phyloP scores from a whole-genome alignment of 345 rosid species.

The Citrus mangshanensis region DNA sequence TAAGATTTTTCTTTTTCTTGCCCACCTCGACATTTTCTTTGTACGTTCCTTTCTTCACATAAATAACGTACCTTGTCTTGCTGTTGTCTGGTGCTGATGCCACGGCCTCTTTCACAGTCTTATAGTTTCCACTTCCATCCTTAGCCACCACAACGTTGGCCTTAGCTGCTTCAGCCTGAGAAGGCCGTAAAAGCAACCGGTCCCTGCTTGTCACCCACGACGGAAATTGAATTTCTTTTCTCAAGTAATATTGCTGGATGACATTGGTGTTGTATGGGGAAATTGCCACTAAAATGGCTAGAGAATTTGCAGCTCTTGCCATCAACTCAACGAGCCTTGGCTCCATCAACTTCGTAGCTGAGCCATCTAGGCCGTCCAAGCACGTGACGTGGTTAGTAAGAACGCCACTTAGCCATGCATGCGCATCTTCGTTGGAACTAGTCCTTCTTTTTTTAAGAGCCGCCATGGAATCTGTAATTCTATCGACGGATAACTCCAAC shows the following conservation, averaged over 20 bases:
- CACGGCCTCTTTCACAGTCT: constrained; percentile 67
- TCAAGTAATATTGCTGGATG: constrained; percentile 3
- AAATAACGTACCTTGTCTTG: constrained; percentile 50
- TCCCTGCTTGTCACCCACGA: constrained; percentile 59
- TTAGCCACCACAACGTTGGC: constrained; percentile 69
- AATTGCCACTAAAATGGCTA: constrained; percentile 50
- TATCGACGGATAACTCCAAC: constrained; percentile 53
- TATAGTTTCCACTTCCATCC: constrained; percentile 76
- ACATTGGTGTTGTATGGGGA: constrained; percentile 19
- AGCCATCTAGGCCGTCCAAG: constrained; percentile 48
- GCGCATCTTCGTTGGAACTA: constrained; percentile 45
- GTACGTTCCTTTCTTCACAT: constrained; percentile 76
- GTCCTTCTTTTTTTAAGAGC: constrained; percentile 34
- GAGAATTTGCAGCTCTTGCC: constrained; percentile 47
- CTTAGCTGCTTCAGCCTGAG: constrained; percentile 31
- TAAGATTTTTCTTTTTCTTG: constrained; percentile 61
- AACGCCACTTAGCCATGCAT: constrained; percentile 77
- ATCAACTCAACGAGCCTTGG: constrained; percentile 46
- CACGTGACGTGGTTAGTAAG: constrained; percentile 83
- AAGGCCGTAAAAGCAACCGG: constrained; percentile 37
- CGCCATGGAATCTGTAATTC: constrained; percentile 43
- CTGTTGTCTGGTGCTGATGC: constrained; percentile 58
- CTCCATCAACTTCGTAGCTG: constrained; percentile 29
- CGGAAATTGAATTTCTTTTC: constrained; percentile 30
- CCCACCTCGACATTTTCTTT: constrained; percentile 66